Evolutionary conservation across 1,139 yeast species (phyloP), one percentile per base, ranked within the genome.

Genomic region (Taphrina flavorubra): DNA sequence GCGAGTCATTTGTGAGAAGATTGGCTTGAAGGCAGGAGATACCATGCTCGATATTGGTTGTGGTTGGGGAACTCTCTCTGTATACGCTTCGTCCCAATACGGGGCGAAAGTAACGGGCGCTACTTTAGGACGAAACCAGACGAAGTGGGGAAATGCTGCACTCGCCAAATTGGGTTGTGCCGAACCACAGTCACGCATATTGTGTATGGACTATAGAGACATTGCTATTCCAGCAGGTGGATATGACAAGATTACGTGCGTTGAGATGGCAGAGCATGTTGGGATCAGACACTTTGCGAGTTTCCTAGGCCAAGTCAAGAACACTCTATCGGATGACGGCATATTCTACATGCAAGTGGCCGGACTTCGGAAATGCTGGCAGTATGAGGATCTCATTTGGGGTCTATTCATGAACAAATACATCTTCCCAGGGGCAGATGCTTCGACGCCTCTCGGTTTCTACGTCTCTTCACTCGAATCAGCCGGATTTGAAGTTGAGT

Each of bases 381-480:
- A 91, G 82, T 91, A 90, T 79, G 97, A 91, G 82, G 97, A 91
- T 79, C 84, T 91, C 76, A 83, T 86, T 79, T 91, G 97, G 97
- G 97, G 97, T 74, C 83, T 92, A 78, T 92, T 91, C 80, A 92
- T 91, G 97, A 91, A 92, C 86, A 91, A 90, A 83, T 91, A 90
- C 81, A 87, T 91, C 77, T 91, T 91, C 91, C 97, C 97, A 60
- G 97, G 97, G 81, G 97, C 97, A 68, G 97, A 91, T 81, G 97
- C 97, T 63, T 90, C 96, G 8, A 92, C 97, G 69, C 97, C 97
- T 64, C 85, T 92, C 75, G 90, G 91, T 70, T 92, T 89, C 78
- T 94, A 90, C 73, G 83, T 88, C 72, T 85, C 88, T 72, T 82
- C 86, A 74, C 85, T 92, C 77, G 97, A 91, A 81, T 86, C 86